Evolutionary conservation across 2,329 filamentous ascomycete genomes (phyloP), one percentile per base, ranked within the genome.

Genomic region (Dactylellina parvicollis): DNA sequence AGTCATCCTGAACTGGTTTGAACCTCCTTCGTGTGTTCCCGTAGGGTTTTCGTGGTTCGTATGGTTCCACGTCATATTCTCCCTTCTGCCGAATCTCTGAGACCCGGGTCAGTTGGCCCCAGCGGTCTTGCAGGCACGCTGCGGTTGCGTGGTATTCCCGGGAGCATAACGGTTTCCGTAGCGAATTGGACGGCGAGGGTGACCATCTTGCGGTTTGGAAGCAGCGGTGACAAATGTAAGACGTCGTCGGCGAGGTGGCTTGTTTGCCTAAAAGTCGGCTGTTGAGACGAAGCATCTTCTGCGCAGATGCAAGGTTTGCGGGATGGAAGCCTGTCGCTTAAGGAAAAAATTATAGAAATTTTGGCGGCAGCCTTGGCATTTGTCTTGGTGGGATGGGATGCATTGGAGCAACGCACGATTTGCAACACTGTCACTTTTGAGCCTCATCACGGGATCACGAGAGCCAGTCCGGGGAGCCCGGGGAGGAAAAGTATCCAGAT

Each of bases 181-280:
- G 42, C 16, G 16, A 40, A 42, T 46, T 49, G 32, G 60, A 61
- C 60, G 54, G 52, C 60, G 60, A 72, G 30, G 62, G 28, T 22
- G 42, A 10, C 69, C 36, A 65, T 60, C 54, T 60, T 46, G 69
- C 28, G 32, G 60, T 42, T 26, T 73, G 60, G 26, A 60, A 44
- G 47, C 69, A 73, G 49, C 54, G 69, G 28, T 73, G 69, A 24
- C 60, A 73, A 38, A 73, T 66, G 38, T 66, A 55, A 38, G 49
- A 28, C 32, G 69, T 49, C 38, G 69, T 66, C 69, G 60, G 54
- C 60, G 69, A 61, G 69, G 69, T 60, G 69, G 60, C 69, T 73
- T 60, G 69, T 56, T 73, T 73, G 69, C 69, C 69, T 66, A 66
- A 22, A 44, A 56, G 46, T 66, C 69, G 69, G 47, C 60, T 65